These are phyloP conservation scores for Tinospora cordifolia DNA, from an alignment of 164 flowering plant genomes.

Conservation along the genomic window DNA sequence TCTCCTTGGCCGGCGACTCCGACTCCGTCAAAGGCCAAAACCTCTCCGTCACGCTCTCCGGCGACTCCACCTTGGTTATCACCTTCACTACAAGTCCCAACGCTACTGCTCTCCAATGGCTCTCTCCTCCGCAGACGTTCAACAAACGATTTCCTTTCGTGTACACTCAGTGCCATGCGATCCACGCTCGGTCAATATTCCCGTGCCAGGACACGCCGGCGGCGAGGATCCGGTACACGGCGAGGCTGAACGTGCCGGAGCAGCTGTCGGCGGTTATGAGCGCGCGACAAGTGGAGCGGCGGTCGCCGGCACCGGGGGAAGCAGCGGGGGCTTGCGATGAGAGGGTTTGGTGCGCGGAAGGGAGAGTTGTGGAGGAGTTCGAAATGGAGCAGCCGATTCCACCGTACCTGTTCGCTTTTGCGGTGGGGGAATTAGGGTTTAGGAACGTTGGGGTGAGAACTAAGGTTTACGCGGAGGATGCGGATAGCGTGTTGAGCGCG, in stretches of 20 bases:
- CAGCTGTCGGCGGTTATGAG: slow-evolving; percentile 75
- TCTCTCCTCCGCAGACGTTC: slow-evolving; percentile 70
- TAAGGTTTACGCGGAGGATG: slow-evolving; percentile 70
- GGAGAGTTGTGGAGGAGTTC: slow-evolving; percentile 82
- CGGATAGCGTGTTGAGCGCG: slow-evolving; percentile 44
- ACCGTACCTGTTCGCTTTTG: slow-evolving; percentile 88
- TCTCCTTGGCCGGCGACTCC: slow-evolving; percentile 22
- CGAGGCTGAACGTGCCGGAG: slow-evolving; percentile 60
- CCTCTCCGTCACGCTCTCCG: slow-evolving; percentile 44
- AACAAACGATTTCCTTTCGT: slow-evolving; percentile 58
- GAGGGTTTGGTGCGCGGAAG: slow-evolving; percentile 64
- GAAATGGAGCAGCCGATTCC: slow-evolving; percentile 87
- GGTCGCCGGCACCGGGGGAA: slow-evolving; percentile 44
- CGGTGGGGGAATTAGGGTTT: slow-evolving; percentile 66
- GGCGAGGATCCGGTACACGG: slow-evolving; percentile 54
- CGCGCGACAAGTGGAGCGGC: slow-evolving; percentile 55
- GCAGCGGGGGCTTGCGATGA: slow-evolving; percentile 35
- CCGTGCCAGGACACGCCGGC: slow-evolving; percentile 98
- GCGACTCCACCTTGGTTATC: slow-evolving; percentile 41
- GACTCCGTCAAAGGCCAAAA: slow-evolving; percentile 61
- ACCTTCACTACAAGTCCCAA: slow-evolving; percentile 44
- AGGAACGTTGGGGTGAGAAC: slow-evolving; percentile 90
- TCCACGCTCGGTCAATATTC: slow-evolving; percentile 83
- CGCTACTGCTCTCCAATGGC: slow-evolving; percentile 93
- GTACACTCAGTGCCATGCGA: slow-evolving; percentile 89